Base-by-base conservation (phyloP, 208 protist genomes). In the Acanthamoeba lenticulata region DNA sequence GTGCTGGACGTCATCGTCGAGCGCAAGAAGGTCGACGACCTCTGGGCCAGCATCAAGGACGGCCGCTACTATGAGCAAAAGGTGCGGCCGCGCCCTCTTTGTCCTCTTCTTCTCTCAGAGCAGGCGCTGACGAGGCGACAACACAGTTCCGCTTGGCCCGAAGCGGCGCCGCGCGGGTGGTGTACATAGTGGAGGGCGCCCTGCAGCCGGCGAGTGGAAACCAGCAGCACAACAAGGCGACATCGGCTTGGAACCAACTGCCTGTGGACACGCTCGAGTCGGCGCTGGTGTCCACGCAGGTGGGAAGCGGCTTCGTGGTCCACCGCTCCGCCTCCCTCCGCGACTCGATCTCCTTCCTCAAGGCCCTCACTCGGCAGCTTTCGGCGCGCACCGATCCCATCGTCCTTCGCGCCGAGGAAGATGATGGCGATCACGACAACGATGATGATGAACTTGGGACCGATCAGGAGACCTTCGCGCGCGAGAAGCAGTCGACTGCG, bases 41-140 rank as follows among this genome's bases (percentile, higher is more conserved):
- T 90, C 17, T 90, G 81, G 81, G 81, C 81, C 15, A 67, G 49
- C 81, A 90, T 90, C 44, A 90, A 90, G 45, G 81, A 90, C 38
- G 81, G 81, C 32, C 81, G 81, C 11, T 90, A 90, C 81, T 90
- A 90, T 24, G 81, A 90, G 38, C 81, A 90, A 42, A 90, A 90
- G 81, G 81, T 90, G 29, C 21, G n/a, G 21, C 29, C 29, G 38
- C 36, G 34, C 36, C 2, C 17, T 44, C 13, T 21, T 11, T 60
- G 52, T 27, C 38, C 15, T 77, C 15, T 77, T 11, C 7, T 6
- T 36, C 36, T 19, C 38, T 19, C 38, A 17, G 0, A 6, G 36
- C 13, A 29, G 29, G 32, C n/a, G 65, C 34, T 74, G 27, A 74
- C 24, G 27, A 74, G 27, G 24, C 11, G 32, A 11, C 11, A 0